Evolutionary conservation across 2,329 filamentous ascomycete genomes (phyloP), one percentile per base, ranked within the genome.

Genomic region (Pseudopyricularia javanii): DNA sequence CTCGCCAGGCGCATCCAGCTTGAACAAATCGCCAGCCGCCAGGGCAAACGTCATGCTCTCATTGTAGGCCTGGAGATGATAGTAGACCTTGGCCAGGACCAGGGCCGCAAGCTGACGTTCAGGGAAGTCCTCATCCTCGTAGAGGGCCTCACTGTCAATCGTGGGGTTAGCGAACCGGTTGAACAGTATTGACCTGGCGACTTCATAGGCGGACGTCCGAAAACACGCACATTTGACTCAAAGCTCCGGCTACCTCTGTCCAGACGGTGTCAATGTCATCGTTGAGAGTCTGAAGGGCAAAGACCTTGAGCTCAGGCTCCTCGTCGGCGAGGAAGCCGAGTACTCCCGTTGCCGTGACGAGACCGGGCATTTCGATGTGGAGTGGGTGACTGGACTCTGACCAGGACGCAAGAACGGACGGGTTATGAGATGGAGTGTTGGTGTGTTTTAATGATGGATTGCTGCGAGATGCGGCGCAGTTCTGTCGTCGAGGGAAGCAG

Each of bases 1-100:
- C 74, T 98, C 93, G 69, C 89, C 87, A 51, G 88, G 85, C 53
- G 85, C 79, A 63, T 96, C 88, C 59, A 97, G 80, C 73, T 94
- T 88, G 76, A 98, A 96, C 50, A 95, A 83, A 66, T 96, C 88
- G 56, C 93, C 93, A 24, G 93, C 91, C 55, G 90, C 91, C 47
- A 98, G 81, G 58, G 93, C 93, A 70, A 98, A 97, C 51, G 88
- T 87, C 91, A 98, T 97, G 70, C 91, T 96, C 74, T 98, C 93
- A 67, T 96, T 93, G 75, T 98, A 98, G 68, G 93, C 93, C 71
- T 96, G 90, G 52, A 98, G 83, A 67, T 98, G 93, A 67, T 97
- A 98, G 74, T 97, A 98, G 60, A 97, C 90, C 78, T 98, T 98
- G 61, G 93, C 87, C 45, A 95, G 86, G 53, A 98, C 90, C 50